phyloP scores from a whole-genome alignment of 371 early-diverging fungal genomes.

The Actinomortierella ambigua region DNA sequence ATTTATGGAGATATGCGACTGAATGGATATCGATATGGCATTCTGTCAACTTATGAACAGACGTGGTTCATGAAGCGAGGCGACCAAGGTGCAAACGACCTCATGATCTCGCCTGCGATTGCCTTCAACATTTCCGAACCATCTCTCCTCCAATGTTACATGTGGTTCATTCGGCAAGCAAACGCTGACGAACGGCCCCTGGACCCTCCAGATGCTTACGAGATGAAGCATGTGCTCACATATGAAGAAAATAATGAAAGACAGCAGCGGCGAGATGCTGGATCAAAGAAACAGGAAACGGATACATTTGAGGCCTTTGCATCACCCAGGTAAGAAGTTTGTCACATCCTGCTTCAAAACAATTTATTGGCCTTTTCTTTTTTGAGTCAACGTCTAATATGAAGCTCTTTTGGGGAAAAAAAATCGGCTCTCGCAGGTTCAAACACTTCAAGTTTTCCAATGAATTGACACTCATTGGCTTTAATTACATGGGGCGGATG shows the following conservation, averaged over 20 bases:
- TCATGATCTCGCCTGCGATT: slow-evolving; percentile 16
- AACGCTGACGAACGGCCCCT: slow-evolving; percentile 3
- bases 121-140: slow-evolving; percentile 10
- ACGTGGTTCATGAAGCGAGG: slow-evolving; percentile 22
- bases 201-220: slow-evolving; percentile 1
- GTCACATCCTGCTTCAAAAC: too few relatives aligned
- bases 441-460: neutral
- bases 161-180: slow-evolving; percentile 25
- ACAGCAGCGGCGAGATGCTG: neutral
- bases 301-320: too few relatives aligned
- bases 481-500: slow-evolving; percentile 11
- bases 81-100: neutral
- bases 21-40: slow-evolving; percentile 23
- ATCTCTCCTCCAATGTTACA: slow-evolving; percentile 27
- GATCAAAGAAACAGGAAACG: too few relatives aligned
- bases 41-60: slow-evolving; percentile 23
- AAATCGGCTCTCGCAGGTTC: too few relatives aligned
- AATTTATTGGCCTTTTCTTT: too few relatives aligned
- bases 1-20: slow-evolving; percentile 24
- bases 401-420: too few relatives aligned
- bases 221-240: neutral
- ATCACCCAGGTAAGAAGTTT: too few relatives aligned
- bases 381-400: too few relatives aligned
- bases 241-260: neutral
- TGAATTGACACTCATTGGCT: slow-evolving; percentile 3